Percentiles rank a stretch among this genome's conserved stretches.
These are phyloP conservation scores for Yamadazyma nakazawae DNA, from an alignment of 805 yeast genomes.

Conservation along the genomic window DNA sequence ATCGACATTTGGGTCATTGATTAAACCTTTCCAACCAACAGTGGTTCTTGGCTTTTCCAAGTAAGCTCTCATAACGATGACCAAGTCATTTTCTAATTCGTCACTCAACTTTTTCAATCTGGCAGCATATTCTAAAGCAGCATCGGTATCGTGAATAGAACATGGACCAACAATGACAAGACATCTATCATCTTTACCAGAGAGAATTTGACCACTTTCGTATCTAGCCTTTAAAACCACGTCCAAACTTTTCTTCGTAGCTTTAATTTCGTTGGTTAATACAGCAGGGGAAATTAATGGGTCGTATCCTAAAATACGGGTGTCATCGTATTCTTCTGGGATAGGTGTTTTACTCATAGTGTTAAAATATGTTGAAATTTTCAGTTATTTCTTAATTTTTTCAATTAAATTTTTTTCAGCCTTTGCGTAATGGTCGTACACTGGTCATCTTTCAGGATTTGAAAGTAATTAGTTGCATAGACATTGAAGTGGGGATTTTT, in stretches of 20 bases:
- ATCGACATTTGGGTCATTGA: slow-evolving; percentile 95
- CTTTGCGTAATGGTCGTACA: background rate
- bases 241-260: slow-evolving; percentile 55
- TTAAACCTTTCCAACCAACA: slow-evolving; percentile 98
- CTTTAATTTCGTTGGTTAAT: slow-evolving; percentile 80
- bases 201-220: slow-evolving; percentile 65
- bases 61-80: slow-evolving; percentile 95
- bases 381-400: background rate
- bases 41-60: slow-evolving; percentile 98
- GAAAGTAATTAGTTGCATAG: background rate
- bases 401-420: slow-evolving; percentile 1
- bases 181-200: slow-evolving; percentile 83
- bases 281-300: slow-evolving; percentile 95
- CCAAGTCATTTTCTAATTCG: slow-evolving; percentile 67
- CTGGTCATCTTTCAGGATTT: background rate
- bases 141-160: slow-evolving; percentile 90
- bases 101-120: slow-evolving; percentile 57
- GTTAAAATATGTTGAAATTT: background rate
- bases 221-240: slow-evolving; percentile 75
- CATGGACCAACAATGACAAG: slow-evolving; percentile 95
- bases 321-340: slow-evolving; percentile 70
- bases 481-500: background rate
- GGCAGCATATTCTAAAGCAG: slow-evolving; percentile 85
- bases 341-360: slow-evolving; percentile 46
- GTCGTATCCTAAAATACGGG: slow-evolving; percentile 83